phyloP scores from a whole-genome alignment of 345 rosid genomes.

The Salix exigua region DNA sequence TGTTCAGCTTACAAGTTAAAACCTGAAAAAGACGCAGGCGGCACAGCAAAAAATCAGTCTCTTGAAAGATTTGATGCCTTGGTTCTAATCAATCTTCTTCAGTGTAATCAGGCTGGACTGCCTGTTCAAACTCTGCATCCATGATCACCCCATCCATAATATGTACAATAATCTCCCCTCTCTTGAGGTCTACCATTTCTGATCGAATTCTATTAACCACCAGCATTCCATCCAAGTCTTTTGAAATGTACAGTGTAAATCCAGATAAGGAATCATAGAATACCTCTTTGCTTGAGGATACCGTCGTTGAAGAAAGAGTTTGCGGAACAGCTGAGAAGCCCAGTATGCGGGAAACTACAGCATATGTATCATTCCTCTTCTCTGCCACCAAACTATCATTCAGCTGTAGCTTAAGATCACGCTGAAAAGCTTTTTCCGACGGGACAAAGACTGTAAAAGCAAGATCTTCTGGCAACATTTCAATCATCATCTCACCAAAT shows the following conservation, averaged over 20 bases:
- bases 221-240: constrained; percentile 40
- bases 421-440: constrained; percentile 51
- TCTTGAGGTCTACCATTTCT: constrained; percentile 44
- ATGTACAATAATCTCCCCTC: constrained; percentile 49
- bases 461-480: constrained; percentile 73
- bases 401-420: constrained; percentile 44
- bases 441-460: constrained; percentile 78
- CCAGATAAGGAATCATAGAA: constrained; percentile 69
- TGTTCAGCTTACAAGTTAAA: neutral
- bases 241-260: constrained; percentile 40
- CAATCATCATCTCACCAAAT: constrained; percentile 75
- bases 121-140: constrained; percentile 79
- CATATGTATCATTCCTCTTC: constrained; percentile 44
- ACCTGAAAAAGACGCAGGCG: neutral
- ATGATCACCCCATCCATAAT: constrained; percentile 70
- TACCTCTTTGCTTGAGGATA: constrained; percentile 33
- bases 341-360: constrained; percentile 57
- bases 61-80: neutral
- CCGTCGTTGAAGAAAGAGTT: constrained; percentile 24
- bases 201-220: constrained; percentile 57
- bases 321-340: constrained; percentile 73
- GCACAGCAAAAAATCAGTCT: neutral
- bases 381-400: constrained; percentile 27
- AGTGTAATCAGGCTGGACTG: constrained; percentile 45
- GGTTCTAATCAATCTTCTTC: constrained; percentile 16